Conservation (phyloP, 148 eudicot species). For the Rhododendron molle region DNA sequence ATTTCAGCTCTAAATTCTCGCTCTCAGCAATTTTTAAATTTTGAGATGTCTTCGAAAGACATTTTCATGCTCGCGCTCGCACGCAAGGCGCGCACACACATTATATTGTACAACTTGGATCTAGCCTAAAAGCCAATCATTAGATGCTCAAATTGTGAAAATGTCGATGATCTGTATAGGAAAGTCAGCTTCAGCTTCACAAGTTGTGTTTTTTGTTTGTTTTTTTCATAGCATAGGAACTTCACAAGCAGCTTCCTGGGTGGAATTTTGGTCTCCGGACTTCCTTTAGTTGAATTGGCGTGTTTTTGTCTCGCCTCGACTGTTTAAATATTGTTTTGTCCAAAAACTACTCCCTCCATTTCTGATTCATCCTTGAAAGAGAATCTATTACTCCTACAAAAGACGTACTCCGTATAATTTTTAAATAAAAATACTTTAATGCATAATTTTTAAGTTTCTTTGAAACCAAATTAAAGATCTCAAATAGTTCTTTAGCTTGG, state of each 20-base stretch:
- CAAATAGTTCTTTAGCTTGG: too few species aligned
- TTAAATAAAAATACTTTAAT: too few species aligned
- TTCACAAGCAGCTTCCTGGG: neutral
- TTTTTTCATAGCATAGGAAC: neutral
- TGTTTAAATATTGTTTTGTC: neutral
- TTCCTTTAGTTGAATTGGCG: neutral
- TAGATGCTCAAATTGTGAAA: neutral
- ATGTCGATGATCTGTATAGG: neutral
- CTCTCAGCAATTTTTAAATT: too few species aligned
- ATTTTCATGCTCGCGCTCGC: too few species aligned
- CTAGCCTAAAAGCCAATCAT: neutral
- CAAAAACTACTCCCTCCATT: neutral
- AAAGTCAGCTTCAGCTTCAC: neutral
- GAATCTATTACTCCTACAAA: too few species aligned
- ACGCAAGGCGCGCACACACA: neutral
- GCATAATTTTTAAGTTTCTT: too few species aligned
- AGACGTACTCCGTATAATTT: too few species aligned
- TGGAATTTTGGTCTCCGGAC: neutral
- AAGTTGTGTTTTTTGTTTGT: neutral
- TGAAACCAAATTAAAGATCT: too few species aligned
- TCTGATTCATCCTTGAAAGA: neutral
- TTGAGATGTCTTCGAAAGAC: too few species aligned
- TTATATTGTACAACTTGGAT: neutral
- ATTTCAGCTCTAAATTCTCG: too few species aligned
- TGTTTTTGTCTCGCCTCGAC: neutral